Percentiles rank a stretch among this genome's conserved stretches.
These are phyloP conservation scores for Daphne laureola DNA, from an alignment of 441 rosid genomes.

Conservation along the genomic window DNA sequence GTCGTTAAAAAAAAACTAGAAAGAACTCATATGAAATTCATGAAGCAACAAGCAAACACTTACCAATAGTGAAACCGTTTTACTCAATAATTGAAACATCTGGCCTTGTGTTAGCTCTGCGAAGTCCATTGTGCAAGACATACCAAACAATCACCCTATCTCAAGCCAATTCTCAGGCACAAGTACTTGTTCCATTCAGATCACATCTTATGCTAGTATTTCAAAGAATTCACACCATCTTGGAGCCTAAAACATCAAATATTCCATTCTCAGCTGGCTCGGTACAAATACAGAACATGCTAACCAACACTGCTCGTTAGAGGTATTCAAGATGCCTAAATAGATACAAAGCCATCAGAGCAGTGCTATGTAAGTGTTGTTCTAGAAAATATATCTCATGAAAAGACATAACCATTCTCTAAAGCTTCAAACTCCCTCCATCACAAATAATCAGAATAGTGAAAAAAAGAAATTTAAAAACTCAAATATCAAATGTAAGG, in stretches of 20 bases:
- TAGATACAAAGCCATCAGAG: too few species aligned
- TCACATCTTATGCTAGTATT: slow-evolving; percentile 55
- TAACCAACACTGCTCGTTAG: too few species aligned
- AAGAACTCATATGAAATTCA: not conserved
- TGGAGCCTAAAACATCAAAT: slow-evolving; percentile 1
- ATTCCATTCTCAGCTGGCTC: not conserved
- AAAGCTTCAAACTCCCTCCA: too few species aligned
- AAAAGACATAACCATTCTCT: too few species aligned
- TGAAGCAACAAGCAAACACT: not conserved
- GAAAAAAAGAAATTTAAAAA: too few species aligned
- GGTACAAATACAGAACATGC: too few species aligned
- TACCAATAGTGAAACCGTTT: slow-evolving; percentile 78
- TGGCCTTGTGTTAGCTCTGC: slow-evolving; percentile 50
- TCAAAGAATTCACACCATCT: slow-evolving; percentile 10
- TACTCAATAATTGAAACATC: slow-evolving; percentile 80
- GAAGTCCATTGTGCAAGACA: slow-evolving; percentile 96
- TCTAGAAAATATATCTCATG: too few species aligned
- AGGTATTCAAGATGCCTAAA: too few species aligned
- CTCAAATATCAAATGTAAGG: too few species aligned
- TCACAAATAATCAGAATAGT: too few species aligned
- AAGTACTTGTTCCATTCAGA: slow-evolving; percentile 58
- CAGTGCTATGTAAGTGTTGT: too few species aligned
- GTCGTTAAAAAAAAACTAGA: too few species aligned
- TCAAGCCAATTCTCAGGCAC: slow-evolving; percentile 91
- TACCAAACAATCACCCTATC: slow-evolving; percentile 93